Evolutionary conservation across 192 early-diverging fungal species (phyloP), one percentile per base, ranked within the genome.

Genomic region (Coemansia biformis): DNA sequence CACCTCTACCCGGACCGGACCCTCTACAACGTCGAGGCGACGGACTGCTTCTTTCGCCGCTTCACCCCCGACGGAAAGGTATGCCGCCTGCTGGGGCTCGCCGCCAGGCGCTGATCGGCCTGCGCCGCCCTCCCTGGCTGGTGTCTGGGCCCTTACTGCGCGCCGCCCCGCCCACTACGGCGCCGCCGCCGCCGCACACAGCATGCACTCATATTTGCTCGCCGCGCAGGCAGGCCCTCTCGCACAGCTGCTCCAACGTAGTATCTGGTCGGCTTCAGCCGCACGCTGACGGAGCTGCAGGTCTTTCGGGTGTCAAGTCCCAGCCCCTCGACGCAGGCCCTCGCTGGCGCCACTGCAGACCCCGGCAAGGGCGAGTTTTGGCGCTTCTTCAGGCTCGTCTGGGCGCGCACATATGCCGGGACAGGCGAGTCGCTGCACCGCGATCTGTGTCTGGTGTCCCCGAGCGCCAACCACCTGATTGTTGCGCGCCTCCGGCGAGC

Each of bases 1-100:
- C n/a, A n/a, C n/a, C n/a, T 75, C 1, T 75, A 75, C 31, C 71
- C 71, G 34, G 63, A 75, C 48, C 51, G 53, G 39, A 75, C 71
- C 18, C 22, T 75, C 12, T 60, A 75, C 65, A 57, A 61, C 29
- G 59, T 68, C 41, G 71, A 68, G 36, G 54, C 64, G 1, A 59
- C 71, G 6, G 64, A 75, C 71, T 75, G 71, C 50, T 47, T 49
- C 48, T 68, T 66, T 18, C 54, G 60, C 18, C 59, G 71, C 35
- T 75, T 75, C 46, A 59, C 71, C 3, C 64, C 71, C 0, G 71
- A 75, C 42, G 71, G 71, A 29, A 67, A 64, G 39, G 65, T 60
- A 67, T 4, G 44, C 15, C 10, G 24, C 15, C 8, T 16, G 26
- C 8, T 28, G 28, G n/a, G n/a, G 32, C 32, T 9, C 32, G 7